Conservation (phyloP, 2,329 filamentous ascomycete species). For the Trichoderma semiorbis region DNA sequence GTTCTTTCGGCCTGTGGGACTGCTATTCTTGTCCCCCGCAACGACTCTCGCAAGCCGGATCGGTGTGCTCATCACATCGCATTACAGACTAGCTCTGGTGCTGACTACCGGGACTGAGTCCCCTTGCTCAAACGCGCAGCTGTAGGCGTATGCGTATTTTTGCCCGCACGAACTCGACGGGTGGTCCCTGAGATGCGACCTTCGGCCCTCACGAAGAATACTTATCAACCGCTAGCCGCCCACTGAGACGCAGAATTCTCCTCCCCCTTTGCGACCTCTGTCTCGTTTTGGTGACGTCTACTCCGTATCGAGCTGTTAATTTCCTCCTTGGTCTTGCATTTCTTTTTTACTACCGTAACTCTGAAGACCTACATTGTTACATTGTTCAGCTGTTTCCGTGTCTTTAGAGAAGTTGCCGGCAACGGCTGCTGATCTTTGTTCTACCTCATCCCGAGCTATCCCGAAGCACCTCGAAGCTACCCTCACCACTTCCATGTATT, state of each 20-base stretch:
- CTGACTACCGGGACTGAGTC: slow-evolving; percentile 17
- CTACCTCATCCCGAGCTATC: not conserved
- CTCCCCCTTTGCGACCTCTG: slow-evolving; percentile 41
- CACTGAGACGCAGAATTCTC: slow-evolving; percentile 33
- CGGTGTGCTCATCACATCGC: slow-evolving; percentile 21
- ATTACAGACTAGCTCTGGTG: slow-evolving; percentile 20
- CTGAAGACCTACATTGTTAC: slow-evolving; percentile 23
- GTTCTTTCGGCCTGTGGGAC: not conserved
- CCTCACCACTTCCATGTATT: slow-evolving; percentile 3
- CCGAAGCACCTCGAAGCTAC: not conserved
- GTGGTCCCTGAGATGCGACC: slow-evolving; percentile 11
- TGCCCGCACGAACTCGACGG: slow-evolving; percentile 14
- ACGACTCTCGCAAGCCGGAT: slow-evolving; percentile 15
- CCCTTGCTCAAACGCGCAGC: slow-evolving; percentile 14
- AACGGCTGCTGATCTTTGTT: slow-evolving; percentile 30
- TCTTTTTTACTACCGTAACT: slow-evolving; percentile 24
- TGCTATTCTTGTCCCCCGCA: slow-evolving; percentile 22
- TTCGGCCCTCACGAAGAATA: slow-evolving; percentile 30
- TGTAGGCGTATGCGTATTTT: slow-evolving; percentile 11
- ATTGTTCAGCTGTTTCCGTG: slow-evolving; percentile 19
- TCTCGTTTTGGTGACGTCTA: slow-evolving; percentile 32
- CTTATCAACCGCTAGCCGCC: slow-evolving; percentile 50
- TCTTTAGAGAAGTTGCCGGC: slow-evolving; percentile 35
- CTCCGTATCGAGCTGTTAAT: slow-evolving; percentile 29
- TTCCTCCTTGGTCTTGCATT: slow-evolving; percentile 27